Evolutionary conservation across 106 monocot genomes (phyloP).

Genomic region (Chionographis japonica): DNA sequence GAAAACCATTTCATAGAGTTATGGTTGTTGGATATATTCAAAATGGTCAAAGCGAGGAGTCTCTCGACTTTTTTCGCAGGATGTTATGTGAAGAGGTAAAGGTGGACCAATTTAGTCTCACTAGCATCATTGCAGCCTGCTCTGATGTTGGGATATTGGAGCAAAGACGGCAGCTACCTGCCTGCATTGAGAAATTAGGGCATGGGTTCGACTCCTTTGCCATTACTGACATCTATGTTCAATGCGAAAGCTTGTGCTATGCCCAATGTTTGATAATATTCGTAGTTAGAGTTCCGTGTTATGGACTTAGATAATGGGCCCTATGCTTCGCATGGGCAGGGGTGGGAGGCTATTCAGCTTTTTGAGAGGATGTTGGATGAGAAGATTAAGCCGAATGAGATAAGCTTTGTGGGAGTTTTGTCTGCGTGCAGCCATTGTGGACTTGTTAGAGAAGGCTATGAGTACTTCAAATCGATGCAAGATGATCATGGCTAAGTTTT

Average conservation of each 20-base stretch:
- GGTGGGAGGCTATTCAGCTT: slow-evolving; percentile 40
- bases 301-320: slow-evolving; percentile 66
- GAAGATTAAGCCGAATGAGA: slow-evolving; percentile 72
- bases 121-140: slow-evolving; percentile 61
- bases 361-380: slow-evolving; percentile 55
- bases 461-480: slow-evolving; percentile 64
- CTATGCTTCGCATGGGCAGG: slow-evolving; percentile 58
- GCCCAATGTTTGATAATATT: slow-evolving; percentile 35
- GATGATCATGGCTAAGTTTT: slow-evolving; percentile 47
- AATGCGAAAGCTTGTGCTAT: slow-evolving; percentile 74
- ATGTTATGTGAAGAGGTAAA: slow-evolving; percentile 37
- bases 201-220: slow-evolving; percentile 46
- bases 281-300: slow-evolving; percentile 35
- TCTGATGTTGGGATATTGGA: slow-evolving; percentile 51
- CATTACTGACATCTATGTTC: slow-evolving; percentile 72
- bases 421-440: slow-evolving; percentile 77
- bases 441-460: slow-evolving; percentile 44
- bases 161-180: slow-evolving; percentile 65
- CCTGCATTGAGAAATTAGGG: slow-evolving; percentile 54
- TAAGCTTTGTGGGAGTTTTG: slow-evolving; percentile 52
- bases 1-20: slow-evolving; percentile 53
- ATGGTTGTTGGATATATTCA: slow-evolving; percentile 72
- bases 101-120: slow-evolving; percentile 51
- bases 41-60: slow-evolving; percentile 53
- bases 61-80: slow-evolving; percentile 39